Conservation (phyloP, 306 rosid species). For the Pueraria montana region DNA sequence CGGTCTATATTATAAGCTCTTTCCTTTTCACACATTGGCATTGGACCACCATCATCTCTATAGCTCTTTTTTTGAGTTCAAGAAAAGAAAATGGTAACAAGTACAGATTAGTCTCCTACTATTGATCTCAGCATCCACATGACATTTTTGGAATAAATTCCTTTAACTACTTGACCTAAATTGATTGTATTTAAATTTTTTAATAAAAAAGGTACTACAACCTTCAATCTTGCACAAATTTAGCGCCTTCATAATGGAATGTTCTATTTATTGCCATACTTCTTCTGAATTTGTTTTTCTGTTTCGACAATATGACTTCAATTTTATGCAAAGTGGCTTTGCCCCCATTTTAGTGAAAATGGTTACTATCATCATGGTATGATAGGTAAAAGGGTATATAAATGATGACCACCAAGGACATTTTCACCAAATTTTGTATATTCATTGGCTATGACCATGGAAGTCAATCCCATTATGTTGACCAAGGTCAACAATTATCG, state of each 20-base stretch:
- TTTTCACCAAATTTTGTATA: not conserved
- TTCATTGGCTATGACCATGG: not conserved
- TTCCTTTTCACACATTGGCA: conserved; percentile 10
- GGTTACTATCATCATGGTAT: not conserved
- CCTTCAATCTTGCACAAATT: conserved; percentile 4
- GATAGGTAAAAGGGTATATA: conserved; percentile 7
- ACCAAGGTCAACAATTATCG: not conserved
- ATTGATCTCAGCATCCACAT: not conserved
- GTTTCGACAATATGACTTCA: conserved; percentile 13
- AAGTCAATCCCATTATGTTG: not conserved
- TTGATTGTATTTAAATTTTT: too few species aligned
- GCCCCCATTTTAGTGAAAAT: conserved; percentile 11
- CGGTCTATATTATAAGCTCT: not conserved
- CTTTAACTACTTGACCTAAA: not conserved
- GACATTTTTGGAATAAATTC: not conserved
- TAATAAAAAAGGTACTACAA: not conserved
- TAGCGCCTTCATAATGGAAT: not conserved
- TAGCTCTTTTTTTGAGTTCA: not conserved
- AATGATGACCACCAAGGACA: conserved; percentile 24
- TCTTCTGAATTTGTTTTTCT: not conserved
- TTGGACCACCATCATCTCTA: conserved; percentile 15
- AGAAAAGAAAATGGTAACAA: not conserved
- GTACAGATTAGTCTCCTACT: not conserved
- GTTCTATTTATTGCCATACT: conserved; percentile 14
- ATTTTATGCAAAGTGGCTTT: not conserved